Conservation (phyloP, 257 asterid species). For the Plantago ovata region DNA sequence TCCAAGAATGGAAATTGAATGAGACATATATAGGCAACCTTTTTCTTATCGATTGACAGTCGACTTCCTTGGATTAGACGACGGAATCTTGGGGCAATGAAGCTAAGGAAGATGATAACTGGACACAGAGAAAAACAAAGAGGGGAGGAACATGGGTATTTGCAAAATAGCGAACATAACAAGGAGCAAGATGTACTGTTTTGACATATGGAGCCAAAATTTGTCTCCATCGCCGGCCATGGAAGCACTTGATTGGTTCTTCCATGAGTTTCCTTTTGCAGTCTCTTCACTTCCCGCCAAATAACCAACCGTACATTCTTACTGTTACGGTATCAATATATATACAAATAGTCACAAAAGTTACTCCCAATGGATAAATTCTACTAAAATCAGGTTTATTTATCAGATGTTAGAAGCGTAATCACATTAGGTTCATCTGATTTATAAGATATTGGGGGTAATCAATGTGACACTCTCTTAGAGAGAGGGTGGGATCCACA, state of each 20-base stretch:
- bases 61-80: constrained; percentile 18
- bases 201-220: neutral
- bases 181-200: neutral
- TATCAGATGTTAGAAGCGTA: too few relatives aligned
- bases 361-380: too few relatives aligned
- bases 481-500: too few relatives aligned
- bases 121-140: constrained; percentile 15
- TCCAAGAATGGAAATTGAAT: constrained; percentile 12
- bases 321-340: too few relatives aligned
- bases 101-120: constrained; percentile 9
- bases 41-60: neutral
- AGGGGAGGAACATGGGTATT: constrained; percentile 2
- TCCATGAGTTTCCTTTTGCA: neutral
- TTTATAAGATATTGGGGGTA: too few relatives aligned
- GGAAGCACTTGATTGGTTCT: constrained; percentile 3
- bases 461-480: too few relatives aligned
- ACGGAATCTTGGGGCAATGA: constrained; percentile 14
- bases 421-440: too few relatives aligned
- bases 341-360: too few relatives aligned
- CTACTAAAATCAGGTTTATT: too few relatives aligned
- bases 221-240: constrained; percentile 14
- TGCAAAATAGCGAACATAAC: constrained; percentile 6
- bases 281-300: too few relatives aligned
- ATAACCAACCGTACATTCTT: too few relatives aligned
- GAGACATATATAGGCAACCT: constrained; percentile 10